Percentiles rank a stretch among this genome's conserved stretches.
phyloP scores from a whole-genome alignment of 1,139 yeast species.

The Lodderomyces metapsilosis region DNA sequence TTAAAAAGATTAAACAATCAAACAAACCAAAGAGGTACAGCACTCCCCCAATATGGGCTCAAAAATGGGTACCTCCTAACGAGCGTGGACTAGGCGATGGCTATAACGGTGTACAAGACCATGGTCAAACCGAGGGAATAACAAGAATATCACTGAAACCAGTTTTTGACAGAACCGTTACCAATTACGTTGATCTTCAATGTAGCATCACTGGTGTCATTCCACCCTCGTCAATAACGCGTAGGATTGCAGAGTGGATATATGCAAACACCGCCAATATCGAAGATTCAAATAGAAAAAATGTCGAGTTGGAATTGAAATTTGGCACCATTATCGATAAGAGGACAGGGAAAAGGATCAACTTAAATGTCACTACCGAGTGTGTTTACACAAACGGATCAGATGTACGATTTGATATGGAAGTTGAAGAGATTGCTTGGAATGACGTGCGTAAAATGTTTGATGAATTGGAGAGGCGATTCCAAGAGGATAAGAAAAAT shows the following conservation, averaged over 20 bases:
- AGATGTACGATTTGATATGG: conserved; percentile 65
- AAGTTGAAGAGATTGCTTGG: conserved; percentile 68
- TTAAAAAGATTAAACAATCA: conserved; percentile 20
- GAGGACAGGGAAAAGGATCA: conserved; percentile 60
- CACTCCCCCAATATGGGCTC: conserved; percentile 82
- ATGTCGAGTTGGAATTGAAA: conserved; percentile 79
- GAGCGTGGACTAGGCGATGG: conserved; percentile 8
- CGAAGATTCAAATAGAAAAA: conserved; percentile 55
- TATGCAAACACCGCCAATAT: conserved; percentile 74
- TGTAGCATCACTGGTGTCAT: conserved; percentile 69
- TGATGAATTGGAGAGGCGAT: conserved; percentile 49
- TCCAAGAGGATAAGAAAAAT: conserved; percentile 36
- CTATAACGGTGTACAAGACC: conserved; percentile 3
- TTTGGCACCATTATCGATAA: conserved; percentile 76
- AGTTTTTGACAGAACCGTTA: conserved; percentile 35
- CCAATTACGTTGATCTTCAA: conserved; percentile 43
- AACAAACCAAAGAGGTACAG: conserved; percentile 62
- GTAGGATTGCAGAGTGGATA: conserved; percentile 85
- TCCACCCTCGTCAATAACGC: conserved; percentile 80
- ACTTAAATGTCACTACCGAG: conserved; percentile 75
- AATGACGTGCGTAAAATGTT: conserved; percentile 57
- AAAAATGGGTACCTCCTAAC: conserved; percentile 58
- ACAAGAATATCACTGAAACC: conserved; percentile 25
- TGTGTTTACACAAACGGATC: conserved; percentile 59
- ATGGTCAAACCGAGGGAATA: not conserved